Base-by-base conservation (phyloP, 106 monocot species). In the Dendrobium officinale region DNA sequence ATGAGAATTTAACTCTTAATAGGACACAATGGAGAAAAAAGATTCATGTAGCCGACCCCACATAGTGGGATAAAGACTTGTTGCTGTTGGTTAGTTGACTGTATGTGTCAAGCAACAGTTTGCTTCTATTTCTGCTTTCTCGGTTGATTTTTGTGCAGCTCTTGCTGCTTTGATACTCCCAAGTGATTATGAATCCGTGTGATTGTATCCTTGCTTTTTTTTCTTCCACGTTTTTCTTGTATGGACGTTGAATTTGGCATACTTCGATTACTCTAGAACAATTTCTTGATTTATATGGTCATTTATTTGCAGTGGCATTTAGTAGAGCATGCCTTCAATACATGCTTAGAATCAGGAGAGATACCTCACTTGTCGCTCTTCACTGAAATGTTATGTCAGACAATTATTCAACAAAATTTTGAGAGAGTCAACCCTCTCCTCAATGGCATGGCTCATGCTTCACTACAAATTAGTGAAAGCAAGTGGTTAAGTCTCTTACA, bases 281-380 rank as follows among this genome's bases (percentile, higher is more conserved):
- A 16, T 15, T 72, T 72, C 33, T 43, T 75, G 1, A 75, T 75
- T 76, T 18, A 3, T 76, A 27, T 76, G 19, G 0, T 47, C 8
- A n/a, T 13, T 76, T 76, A 13, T 76, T 47, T 88, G 72, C 80
- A 99, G 98, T 83, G 84, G 56, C 88, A 91, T 89, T 80, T 99
- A 66, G 79, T 99, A 80, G 98, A 99, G 76, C 98, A 99, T 87
- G 95, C 90, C 80, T 90, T 95, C 86, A 88, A 95, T 66, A 75
- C 84, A 13, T 82, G 88, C 64, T 81, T 99, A 24, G 95, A 93
- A 83, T 78, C 75, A 27, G 98, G 90, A 58, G 86, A 93, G 31
- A 81, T 93, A 18, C 98, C 98, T 79, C 77, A 86, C 75, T n/a
- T 79, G 18, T 83, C 90, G 16, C 70, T 97, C 44, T 94, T 97